Conservation (phyloP, 2,329 filamentous ascomycete species). For the Monilinia laxa region DNA sequence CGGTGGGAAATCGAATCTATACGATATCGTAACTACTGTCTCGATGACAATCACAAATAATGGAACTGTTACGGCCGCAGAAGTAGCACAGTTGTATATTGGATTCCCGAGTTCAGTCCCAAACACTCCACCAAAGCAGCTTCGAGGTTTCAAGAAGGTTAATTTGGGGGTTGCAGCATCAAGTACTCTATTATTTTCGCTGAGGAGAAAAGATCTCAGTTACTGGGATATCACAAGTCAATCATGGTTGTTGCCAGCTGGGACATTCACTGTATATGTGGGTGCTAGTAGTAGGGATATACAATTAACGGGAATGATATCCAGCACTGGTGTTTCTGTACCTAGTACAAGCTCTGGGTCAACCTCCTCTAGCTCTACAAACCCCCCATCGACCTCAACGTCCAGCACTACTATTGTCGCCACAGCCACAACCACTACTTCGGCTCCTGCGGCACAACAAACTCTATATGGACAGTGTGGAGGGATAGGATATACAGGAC, state of each 20-base stretch:
- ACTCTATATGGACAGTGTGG: constrained; percentile 33
- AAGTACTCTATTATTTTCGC: neutral
- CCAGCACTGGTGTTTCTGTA: neutral
- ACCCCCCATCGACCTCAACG: neutral
- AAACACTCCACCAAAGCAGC: neutral
- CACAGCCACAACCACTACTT: neutral
- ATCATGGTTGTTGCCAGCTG: neutral
- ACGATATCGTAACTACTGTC: neutral
- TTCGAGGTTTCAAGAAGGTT: neutral
- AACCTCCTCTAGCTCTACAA: neutral
- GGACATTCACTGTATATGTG: neutral
- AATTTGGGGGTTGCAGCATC: neutral
- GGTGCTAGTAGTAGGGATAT: neutral
- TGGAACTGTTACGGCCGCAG: neutral
- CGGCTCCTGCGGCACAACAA: neutral
- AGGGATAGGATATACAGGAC: constrained; percentile 29
- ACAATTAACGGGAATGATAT: neutral
- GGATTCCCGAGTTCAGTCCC: neutral
- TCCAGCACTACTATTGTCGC: neutral
- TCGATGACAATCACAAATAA: neutral
- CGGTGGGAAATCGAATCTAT: constrained; percentile 8
- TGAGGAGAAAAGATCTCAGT: neutral
- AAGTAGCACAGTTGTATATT: constrained; percentile 1
- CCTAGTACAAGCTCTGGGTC: neutral
- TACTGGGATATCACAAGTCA: neutral